These are phyloP conservation scores for Psilocybe cubensis DNA, from an alignment of 768 basidiomycete species.

Conservation along the genomic window DNA sequence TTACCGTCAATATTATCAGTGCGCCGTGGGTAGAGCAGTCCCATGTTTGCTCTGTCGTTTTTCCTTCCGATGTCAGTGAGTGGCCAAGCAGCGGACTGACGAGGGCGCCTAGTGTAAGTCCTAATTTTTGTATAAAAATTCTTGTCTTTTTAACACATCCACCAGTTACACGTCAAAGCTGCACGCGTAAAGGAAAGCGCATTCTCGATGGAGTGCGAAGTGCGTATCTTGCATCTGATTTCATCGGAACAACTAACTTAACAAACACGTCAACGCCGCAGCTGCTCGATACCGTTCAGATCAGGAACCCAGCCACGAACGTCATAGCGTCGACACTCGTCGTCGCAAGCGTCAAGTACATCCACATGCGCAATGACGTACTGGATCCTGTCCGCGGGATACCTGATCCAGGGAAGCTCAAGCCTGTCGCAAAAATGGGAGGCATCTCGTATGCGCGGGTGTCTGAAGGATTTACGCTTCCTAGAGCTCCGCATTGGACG, in stretches of 20 bases:
- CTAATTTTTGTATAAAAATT: not conserved
- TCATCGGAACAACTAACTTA: not conserved
- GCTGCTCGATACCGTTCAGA: conserved; percentile 46
- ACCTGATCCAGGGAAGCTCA: conserved; percentile 52
- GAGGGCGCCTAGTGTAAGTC: conserved; percentile 56
- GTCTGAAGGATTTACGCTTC: conserved; percentile 57
- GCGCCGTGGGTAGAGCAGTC: conserved; percentile 67
- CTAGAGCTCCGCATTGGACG: conserved; percentile 52
- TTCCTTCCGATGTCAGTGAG: conserved; percentile 55
- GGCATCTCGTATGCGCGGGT: conserved; percentile 49
- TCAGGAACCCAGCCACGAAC: conserved; percentile 41
- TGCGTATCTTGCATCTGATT: conserved; percentile 13
- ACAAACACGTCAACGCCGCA: conserved; percentile 32
- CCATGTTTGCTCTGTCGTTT: conserved; percentile 52
- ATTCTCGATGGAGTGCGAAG: conserved; percentile 66
- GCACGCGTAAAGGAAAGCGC: conserved; percentile 67
- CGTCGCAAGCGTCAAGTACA: conserved; percentile 55
- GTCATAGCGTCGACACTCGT: conserved; percentile 45
- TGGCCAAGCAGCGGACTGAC: conserved; percentile 69
- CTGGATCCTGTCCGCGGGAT: conserved; percentile 37
- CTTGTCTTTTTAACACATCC: not conserved
- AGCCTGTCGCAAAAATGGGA: conserved; percentile 55
- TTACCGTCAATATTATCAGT: conserved; percentile 77
- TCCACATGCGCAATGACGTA: conserved; percentile 62
- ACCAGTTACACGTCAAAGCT: conserved; percentile 49